A percentile compares a stretch with the other conserved stretches of the same genome.
Conservation (phyloP, 306 rosid genomes). For the Acacia crassicarpa region DNA sequence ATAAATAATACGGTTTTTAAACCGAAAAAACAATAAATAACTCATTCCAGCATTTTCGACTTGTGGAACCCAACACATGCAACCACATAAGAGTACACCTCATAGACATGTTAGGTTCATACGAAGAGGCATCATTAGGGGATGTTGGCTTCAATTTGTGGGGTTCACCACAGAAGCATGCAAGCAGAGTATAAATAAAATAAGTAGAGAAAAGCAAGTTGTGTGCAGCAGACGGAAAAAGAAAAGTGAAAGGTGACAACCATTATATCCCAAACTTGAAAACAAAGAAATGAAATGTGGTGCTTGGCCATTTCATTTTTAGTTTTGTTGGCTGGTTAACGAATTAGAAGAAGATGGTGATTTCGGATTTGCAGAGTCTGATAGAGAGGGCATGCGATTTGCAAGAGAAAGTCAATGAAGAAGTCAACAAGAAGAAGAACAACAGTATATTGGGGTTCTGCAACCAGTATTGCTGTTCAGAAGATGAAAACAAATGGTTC, state of each 20-base stretch:
- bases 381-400: slow-evolving; percentile 8
- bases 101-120: neutral
- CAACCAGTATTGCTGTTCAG: slow-evolving; percentile 17
- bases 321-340: neutral
- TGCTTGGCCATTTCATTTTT: neutral
- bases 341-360: neutral
- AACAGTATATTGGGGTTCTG: neutral
- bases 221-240: neutral
- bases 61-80: neutral
- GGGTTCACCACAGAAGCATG: neutral
- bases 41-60: too few species aligned
- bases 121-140: neutral
- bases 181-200: neutral
- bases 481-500: slow-evolving; percentile 23
- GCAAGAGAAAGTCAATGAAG: slow-evolving; percentile 20
- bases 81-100: neutral
- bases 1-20: too few species aligned
- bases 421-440: slow-evolving; percentile 1
- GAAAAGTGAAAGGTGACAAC: neutral
- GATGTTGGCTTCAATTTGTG: neutral
- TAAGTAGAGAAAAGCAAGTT: neutral
- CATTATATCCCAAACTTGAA: neutral
- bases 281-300: neutral
- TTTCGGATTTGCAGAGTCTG: neutral
- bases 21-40: too few species aligned